Evolutionary conservation across 1,284 basidiomycete species (phyloP), one percentile per base, ranked within the genome.

Genomic region (Malassezia brasiliensis): DNA sequence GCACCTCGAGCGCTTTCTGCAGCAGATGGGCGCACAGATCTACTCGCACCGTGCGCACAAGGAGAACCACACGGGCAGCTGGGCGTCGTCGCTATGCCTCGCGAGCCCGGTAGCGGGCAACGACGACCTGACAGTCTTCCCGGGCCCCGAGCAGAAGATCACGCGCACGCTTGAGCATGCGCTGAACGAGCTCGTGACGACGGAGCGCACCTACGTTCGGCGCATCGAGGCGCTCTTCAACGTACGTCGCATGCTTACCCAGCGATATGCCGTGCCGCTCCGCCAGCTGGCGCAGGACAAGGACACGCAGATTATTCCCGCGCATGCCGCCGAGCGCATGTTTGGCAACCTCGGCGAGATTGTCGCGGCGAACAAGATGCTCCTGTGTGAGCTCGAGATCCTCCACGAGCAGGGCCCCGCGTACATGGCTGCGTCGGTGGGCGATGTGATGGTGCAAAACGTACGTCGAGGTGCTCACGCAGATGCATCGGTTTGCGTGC

Each of bases 281-380:
- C 83, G 90, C 20, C 82, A 82, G 50, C 93, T 90, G 71, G 84
- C 93, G 28, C 81, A 83, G 56, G 84, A 81, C 72, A 87, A 87
- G 68, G 85, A 86, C 61, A 89, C 86, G 0, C 83, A 85, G 40
- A 89, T 96, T 65, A 82, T 96, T 46, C 85, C 87, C 2, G 78
- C 83, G 17, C 94, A 93, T 74, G 87, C 94, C 69, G 88, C 91
- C 20, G 93, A 90, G 66, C 85, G 83, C 0, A 79, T 96, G 28
- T 96, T 96, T 66, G 88, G 88, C 48, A 96, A 96, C 75, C 83
- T 96, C 44, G 91, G 94, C 75, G 84, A 83, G 47, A 80, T 96
- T 12, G 75, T 96, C 1, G 86, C 85, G 0, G 86, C 90, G 9
- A 90, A 94, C 64, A 84, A 87, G 67, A 83, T 85, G 0, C 91